Base-by-base conservation (phyloP, 2,329 filamentous ascomycete genomes). In the Sarocladiaceae sp. region DNA sequence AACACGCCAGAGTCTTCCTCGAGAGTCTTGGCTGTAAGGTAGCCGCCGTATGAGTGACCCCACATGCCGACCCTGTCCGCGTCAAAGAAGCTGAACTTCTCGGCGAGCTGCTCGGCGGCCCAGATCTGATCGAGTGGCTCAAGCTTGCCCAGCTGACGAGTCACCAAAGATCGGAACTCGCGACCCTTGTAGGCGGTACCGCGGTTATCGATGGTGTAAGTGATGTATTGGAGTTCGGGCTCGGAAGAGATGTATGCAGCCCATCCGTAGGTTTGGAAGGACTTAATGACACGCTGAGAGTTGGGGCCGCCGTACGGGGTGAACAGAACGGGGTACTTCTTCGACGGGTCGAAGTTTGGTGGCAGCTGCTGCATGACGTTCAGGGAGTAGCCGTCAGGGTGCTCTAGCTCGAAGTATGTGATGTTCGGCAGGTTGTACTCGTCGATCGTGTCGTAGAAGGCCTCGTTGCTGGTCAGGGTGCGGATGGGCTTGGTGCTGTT, bases 31-130 rank as follows among this genome's bases (percentile, higher is more conserved):
- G 78, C 66, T 0, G 78, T 71, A 2, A 86, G 68, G 53, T 82
- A 86, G 2, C 82, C 82, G 11, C 82, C 82, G 51, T 76, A 85
- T 0, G 75, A 81, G 80, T 79, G 84, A 2, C 82, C 82, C 67
- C 76, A 85, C 55, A 85, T 84, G 32, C 74, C 80, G 12, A 85
- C 69, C 53, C 80, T 74, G 10, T 72, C 58, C 1, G 64, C 58
- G 54, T 85, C 76, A 46, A 85, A 69, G 57, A 70, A 85, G 0
- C 61, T 45, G 47, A 73, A 66, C 46, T 67, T 64, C 24, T 63
- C 58, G 1, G 70, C 66, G 3, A 83, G 67, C 55, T 79, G 60
- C 47, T 73, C 65, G 0, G 81, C 82, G 0, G 80, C 82, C 73
- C 76, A 84, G 52, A 85, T 74, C 57, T 86, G 82, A 55, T 86